Base-by-base conservation (phyloP, 2,329 filamentous ascomycete species). In the Trichoderma pleuroti region DNA sequence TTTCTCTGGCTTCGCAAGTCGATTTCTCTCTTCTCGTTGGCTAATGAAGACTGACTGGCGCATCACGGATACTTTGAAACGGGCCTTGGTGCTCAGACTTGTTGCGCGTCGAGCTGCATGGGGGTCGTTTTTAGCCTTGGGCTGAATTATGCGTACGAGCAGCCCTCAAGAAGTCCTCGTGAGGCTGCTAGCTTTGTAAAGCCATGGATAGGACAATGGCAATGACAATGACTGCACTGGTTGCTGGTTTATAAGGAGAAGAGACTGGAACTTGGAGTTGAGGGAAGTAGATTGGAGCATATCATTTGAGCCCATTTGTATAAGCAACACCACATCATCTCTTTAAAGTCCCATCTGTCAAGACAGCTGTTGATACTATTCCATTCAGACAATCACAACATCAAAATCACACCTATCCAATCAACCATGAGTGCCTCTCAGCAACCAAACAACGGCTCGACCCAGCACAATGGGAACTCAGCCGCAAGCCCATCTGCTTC, bases 1-100 rank as follows among this genome's bases (percentile, higher is more conserved):
- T 60, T 59, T 34, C 60, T 68, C 54, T 68, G 39, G 56, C 56
- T 24, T 26, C 32, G 28, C 16, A 18, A n/a, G 11, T 6, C 5
- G 28, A 46, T 3, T 52, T 39, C 39, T 36, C 6, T 36, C 65
- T 60, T 61, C 65, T 68, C 28, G 65, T 68, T 68, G 65, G 65
- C 30, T 68, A 24, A 68, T 61, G 64, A 30, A 28, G 56, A 68
- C 28, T n/a, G n/a, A 52, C 56, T 7, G 67, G 59, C 34, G 59
- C 46, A 69, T 63, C 59, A 39, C 16, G 32, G 32, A 30, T 52
- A 32, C 57, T 21, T 54, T 63, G 59, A 39, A 52, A 26, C 5
- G 32, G 3, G n/a, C 10, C 32, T 62, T 56, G 46, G 21, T 14
- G 42, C 21, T 56, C 52, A n/a, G 64, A 24, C 64, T 28, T 57